Evolutionary conservation across 2,329 filamentous ascomycete genomes (phyloP).

Genomic region (Trichoderma aggressivum): DNA sequence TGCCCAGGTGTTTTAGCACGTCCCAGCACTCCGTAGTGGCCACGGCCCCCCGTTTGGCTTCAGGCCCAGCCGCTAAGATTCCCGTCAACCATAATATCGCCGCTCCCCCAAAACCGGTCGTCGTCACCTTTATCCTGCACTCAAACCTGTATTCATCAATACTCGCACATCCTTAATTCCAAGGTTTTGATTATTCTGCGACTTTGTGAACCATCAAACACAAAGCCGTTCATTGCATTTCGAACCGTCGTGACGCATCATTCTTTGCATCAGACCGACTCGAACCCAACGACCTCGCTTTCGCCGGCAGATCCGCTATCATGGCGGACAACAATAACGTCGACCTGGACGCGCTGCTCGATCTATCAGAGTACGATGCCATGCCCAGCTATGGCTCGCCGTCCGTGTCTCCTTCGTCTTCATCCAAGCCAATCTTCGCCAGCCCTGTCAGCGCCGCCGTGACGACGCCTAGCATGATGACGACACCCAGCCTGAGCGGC

Average conservation of each 20-base stretch:
- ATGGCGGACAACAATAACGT: conserved; percentile 47
- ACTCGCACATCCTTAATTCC: conserved; percentile 10
- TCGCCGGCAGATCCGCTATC: conserved; percentile 19
- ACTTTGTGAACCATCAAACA: background rate
- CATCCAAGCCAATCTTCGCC: conserved; percentile 53
- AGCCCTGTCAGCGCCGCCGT: conserved; percentile 51
- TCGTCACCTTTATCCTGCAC: conserved; percentile 10
- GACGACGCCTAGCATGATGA: conserved; percentile 53
- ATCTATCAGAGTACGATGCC: conserved; percentile 61
- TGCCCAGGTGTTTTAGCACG: background rate
- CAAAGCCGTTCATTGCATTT: background rate
- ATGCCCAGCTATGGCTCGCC: conserved; percentile 57
- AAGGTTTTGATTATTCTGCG: background rate
- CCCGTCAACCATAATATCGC: conserved; percentile 30
- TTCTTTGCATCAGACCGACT: background rate
- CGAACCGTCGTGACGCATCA: background rate
- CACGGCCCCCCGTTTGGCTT: background rate
- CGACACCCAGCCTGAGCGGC: conserved; percentile 64
- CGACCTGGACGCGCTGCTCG: conserved; percentile 56
- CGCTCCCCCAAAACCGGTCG: conserved; percentile 12
- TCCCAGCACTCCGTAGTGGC: background rate
- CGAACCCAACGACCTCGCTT: background rate
- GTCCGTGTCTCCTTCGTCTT: conserved; percentile 52
- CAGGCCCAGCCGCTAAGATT: conserved; percentile 24
- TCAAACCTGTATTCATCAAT: conserved; percentile 24